Conservation (phyloP, 495 filamentous ascomycete genomes). For the Neurospora sp. region DNA sequence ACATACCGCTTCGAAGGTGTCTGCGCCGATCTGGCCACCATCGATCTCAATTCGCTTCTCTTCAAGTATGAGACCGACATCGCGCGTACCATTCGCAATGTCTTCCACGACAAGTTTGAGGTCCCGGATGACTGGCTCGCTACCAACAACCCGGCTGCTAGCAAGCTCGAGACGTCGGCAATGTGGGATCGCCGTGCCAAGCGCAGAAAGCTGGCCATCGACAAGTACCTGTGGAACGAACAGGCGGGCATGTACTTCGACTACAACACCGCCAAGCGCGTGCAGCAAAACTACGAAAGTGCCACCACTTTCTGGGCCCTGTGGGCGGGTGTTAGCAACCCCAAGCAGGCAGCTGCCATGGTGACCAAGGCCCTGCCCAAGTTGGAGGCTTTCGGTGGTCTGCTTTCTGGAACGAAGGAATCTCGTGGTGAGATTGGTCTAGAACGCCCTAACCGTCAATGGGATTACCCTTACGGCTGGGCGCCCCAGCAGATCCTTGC, state of each 20-base stretch:
- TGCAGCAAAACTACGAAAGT: constrained; percentile 71
- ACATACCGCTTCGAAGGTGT: constrained; percentile 84
- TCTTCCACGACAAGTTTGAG: constrained; percentile 68
- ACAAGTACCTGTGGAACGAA: constrained; percentile 86
- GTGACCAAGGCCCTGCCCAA: constrained; percentile 69
- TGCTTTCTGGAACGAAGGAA: constrained; percentile 81
- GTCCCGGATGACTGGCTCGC: constrained; percentile 70
- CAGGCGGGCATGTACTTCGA: constrained; percentile 93
- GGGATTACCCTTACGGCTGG: constrained; percentile 98
- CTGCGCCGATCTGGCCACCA: constrained; percentile 80
- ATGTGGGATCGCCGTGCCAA: constrained; percentile 80
- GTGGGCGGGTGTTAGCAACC: constrained; percentile 80
- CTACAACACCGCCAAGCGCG: constrained; percentile 73
- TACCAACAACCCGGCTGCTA: constrained; percentile 38
- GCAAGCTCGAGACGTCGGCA: constrained; percentile 63
- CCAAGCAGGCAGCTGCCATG: constrained; percentile 66
- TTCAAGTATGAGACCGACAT: constrained; percentile 98
- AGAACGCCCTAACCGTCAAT: constrained; percentile 86
- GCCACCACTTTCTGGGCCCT: constrained; percentile 94
- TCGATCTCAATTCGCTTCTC: constrained; percentile 85
- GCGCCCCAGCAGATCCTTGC: constrained; percentile 97
- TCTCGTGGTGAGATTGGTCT: constrained; percentile 71
- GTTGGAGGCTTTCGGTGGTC: constrained; percentile 77
- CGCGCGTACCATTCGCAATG: constrained; percentile 63
- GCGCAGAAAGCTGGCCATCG: constrained; percentile 66